Evolutionary conservation across 108 stramenopile genomes (phyloP), one percentile per base, ranked within the genome.

Genomic region (Epithemia pelagica): DNA sequence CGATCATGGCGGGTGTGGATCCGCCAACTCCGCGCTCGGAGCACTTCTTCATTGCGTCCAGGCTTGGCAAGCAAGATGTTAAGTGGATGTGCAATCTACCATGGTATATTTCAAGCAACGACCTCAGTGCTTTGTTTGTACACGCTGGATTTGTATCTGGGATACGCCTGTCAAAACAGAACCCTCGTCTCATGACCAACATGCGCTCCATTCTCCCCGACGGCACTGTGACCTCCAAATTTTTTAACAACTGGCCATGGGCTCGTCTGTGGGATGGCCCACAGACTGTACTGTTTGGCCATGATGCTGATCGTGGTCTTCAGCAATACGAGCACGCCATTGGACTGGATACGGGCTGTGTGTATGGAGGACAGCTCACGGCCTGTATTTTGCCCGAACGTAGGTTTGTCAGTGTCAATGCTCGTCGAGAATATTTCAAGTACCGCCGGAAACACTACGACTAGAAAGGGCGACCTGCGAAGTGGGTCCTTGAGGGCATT

Each of bases 341-440:
- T 32, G 94, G 97, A 5, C 54, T 96, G 33, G 97, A 98, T 70
- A 96, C 96, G 18, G 97, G 92, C 25, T 96, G 94, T 56, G 97
- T 97, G 0, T 97, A 97, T 60, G 97, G 97, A 29, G 95, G 96
- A 46, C 68, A 87, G 7, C 69, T 97, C 33, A 94, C 97, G 57
- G 95, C 95, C 3, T 91, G 92, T 58, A 83, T 97, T 51, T 71
- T 97, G n/a, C 97, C 97, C 2, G 92, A 93, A 59, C 83, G 85
- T 65, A 67, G 87, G 64, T 75, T 94, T 59, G 88, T 94, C 10
- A 83, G 84, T 59, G 93, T 94, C 5, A 86, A 78, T 69, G 91
- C 91, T 7, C 78, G 76, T 58, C 63, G 82, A 56, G 88, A 87
- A 68, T 92, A 92, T 61, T 92, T 90, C 69, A 87, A 88, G 64